Conservation (phyloP, 805 yeast genomes). For the Saccharomycopsis sp. region DNA sequence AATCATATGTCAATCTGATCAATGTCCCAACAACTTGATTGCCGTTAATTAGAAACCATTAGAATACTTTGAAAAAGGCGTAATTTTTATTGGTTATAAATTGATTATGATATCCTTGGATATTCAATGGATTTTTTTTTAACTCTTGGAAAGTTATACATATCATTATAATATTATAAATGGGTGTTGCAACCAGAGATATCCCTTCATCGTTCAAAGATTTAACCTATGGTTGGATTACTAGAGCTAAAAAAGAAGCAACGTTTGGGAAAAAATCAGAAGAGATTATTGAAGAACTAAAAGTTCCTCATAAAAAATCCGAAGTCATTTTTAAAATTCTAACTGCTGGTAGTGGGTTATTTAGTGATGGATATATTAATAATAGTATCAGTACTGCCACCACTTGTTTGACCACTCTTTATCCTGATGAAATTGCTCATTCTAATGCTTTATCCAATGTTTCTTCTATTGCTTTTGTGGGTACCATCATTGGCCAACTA, state of each 20-base stretch:
- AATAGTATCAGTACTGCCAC: slow-evolving; percentile 73
- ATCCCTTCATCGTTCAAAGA: slow-evolving; percentile 34
- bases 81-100: too few relatives aligned
- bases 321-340: slow-evolving; percentile 50
- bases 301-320: slow-evolving; percentile 16
- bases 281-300: slow-evolving; percentile 5
- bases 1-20: too few relatives aligned
- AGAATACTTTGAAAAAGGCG: too few relatives aligned
- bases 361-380: slow-evolving; percentile 89
- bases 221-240: slow-evolving; percentile 32
- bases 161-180: too few relatives aligned
- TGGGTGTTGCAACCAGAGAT: slow-evolving; percentile 33
- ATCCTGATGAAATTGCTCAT: slow-evolving; percentile 48
- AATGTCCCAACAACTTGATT: too few relatives aligned
- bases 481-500: slow-evolving; percentile 83
- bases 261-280: slow-evolving; percentile 27
- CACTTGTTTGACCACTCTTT: slow-evolving; percentile 55
- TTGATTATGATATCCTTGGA: too few relatives aligned
- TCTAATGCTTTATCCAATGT: slow-evolving; percentile 73
- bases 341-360: slow-evolving; percentile 86
- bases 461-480: slow-evolving; percentile 82
- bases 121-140: too few relatives aligned
- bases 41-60: too few relatives aligned
- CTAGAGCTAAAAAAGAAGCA: slow-evolving; percentile 33
- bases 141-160: too few relatives aligned